phyloP scores from a whole-genome alignment of 148 eudicot genomes.

The Talinum fruticosum region DNA sequence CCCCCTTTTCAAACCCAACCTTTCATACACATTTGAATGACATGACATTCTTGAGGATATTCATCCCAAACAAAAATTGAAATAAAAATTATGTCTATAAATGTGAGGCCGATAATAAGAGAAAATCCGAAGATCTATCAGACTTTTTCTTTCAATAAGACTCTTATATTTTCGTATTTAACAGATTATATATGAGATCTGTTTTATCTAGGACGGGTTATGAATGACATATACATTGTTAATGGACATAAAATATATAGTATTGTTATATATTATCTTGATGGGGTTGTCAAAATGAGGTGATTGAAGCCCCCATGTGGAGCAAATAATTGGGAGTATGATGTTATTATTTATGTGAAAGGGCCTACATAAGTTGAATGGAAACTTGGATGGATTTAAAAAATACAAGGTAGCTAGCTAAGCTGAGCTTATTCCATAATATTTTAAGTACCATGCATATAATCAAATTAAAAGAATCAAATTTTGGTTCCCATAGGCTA shows the following conservation, averaged over 20 bases:
- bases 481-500: constrained; percentile 10
- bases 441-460: not conserved
- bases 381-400: constrained; percentile 1
- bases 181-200: not conserved
- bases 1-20: not conserved
- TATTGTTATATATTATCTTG: constrained; percentile 4
- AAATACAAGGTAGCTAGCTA: not conserved
- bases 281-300: constrained; percentile 3
- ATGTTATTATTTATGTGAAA: constrained; percentile 27
- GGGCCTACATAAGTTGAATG: constrained; percentile 38
- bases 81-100: not conserved
- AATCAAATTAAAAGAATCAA: constrained; percentile 20
- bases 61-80: not conserved
- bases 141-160: too few species aligned
- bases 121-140: too few species aligned
- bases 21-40: not conserved
- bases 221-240: not conserved
- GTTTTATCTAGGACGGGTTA: too few species aligned
- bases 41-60: not conserved
- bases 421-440: constrained; percentile 13
- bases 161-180: not conserved
- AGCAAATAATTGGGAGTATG: constrained; percentile 29
- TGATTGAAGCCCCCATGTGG: constrained; percentile 31
- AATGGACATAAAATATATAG: constrained; percentile 13
- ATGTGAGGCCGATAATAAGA: too few species aligned